Evolutionary conservation across 768 basidiomycete genomes (phyloP), one percentile per base, ranked within the genome.

Genomic region (Tylopilus plumbeoviolaceoides): DNA sequence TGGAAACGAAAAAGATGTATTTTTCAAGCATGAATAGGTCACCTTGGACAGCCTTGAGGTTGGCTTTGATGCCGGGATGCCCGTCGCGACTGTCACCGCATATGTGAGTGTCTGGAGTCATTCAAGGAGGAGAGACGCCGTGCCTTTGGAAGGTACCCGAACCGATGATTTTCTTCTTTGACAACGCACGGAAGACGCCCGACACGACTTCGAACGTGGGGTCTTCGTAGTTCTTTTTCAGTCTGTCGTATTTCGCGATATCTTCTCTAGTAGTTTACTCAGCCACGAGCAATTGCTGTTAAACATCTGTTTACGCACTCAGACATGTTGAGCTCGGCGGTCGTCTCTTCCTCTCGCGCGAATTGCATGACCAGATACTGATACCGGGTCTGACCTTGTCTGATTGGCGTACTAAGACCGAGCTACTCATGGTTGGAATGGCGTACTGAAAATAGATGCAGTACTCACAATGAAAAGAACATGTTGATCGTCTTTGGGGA

Each of bases 291-390:
- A 14, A 31, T 20, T 4, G 23, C 10, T 11, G 27, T 23, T 15
- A 35, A 20, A 46, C 33, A 38, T 0, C 9, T 17, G 38, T 31
- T 12, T 38, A 76, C 90, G 50, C 71, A 95, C 93, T 98, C 93
- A 39, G 81, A 75, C 78, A 98, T 82, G 64, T 95, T 97, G 33
- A 98, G 73, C 66, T 97, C 94, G 6, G 94, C 91, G 23, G 95
- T 95, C 56, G 94, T 92, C 71, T 97, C 94, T 68, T 98, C 97
- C 60, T 98, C 95, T 52, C 90, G 81, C n/a, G 85, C 87, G 71
- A 97, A 98, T 62, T 97, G 95, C 87, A 98, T 95, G 51, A 99
- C 95, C 20, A 99, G 75, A 68, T 97, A 99, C 51, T 95, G 95
- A 71, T 99, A 98, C 41, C 92, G 80, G 1, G 97, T 99, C 66